Conservation (phyloP, 495 filamentous ascomycete genomes). For the Neurospora sp. region DNA sequence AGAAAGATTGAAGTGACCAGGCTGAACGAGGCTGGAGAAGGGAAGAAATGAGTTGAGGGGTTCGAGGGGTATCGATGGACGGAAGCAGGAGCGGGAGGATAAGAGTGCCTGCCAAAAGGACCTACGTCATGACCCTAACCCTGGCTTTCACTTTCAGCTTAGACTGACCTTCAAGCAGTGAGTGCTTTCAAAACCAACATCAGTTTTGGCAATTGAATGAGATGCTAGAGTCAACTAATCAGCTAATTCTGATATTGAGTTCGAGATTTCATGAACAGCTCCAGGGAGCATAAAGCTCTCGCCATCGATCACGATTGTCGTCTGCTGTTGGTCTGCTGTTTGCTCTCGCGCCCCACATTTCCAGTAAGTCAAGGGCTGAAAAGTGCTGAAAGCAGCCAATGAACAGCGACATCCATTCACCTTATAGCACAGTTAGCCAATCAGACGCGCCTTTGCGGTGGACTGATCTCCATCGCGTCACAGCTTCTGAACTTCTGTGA, state of each 20-base stretch:
- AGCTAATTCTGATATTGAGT: not conserved
- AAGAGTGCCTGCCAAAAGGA: not conserved
- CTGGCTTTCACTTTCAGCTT: not conserved
- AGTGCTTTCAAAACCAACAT: not conserved
- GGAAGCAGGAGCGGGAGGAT: not conserved
- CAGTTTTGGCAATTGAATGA: not conserved
- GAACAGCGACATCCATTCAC: not conserved
- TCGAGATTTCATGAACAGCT: not conserved
- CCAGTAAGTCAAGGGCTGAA: not conserved
- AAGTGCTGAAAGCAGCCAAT: not conserved
- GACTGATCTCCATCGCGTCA: constrained; percentile 18
- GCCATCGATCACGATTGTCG: not conserved
- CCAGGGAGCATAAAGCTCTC: not conserved
- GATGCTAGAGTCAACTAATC: not conserved
- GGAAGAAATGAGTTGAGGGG: not conserved
- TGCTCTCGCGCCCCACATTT: not conserved
- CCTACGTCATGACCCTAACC: constrained; percentile 17
- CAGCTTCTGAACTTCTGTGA: constrained; percentile 7
- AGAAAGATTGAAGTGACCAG: not conserved
- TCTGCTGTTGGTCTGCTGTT: not conserved
- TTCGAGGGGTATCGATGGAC: not conserved
- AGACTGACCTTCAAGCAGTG: not conserved
- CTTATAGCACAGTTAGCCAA: constrained; percentile 13
- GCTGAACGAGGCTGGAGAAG: not conserved
- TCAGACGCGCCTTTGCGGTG: constrained; percentile 16